phyloP scores from a whole-genome alignment of 169 alveolate species.

The Plasmodium gonderi region DNA sequence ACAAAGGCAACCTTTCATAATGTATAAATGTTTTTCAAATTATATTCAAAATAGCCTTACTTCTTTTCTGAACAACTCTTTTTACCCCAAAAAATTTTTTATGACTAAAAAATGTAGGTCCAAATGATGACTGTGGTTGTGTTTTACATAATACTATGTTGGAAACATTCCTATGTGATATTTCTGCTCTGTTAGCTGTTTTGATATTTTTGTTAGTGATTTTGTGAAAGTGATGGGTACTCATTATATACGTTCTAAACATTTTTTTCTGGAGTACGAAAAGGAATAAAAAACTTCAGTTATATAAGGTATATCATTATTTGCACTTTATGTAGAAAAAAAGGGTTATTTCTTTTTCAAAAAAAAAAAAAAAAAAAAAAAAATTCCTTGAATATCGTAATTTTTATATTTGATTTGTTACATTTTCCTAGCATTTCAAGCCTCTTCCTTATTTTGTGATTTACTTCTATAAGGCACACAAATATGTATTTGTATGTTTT shows the following conservation, averaged over 20 bases:
- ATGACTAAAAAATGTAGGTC: constrained; percentile 20
- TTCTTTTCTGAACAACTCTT: constrained; percentile 74
- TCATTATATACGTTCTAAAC: constrained; percentile 22
- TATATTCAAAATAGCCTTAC: constrained; percentile 16
- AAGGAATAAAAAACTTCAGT: neutral
- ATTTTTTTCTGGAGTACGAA: constrained; percentile 25
- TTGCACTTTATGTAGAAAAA: constrained; percentile 2
- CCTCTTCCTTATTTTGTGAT: neutral
- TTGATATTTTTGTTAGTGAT: constrained; percentile 20
- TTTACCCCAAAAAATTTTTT: constrained; percentile 65
- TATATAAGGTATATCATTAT: constrained; percentile 10
- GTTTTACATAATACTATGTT: constrained; percentile 24
- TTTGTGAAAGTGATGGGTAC: constrained; percentile 13
- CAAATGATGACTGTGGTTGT: constrained; percentile 1
- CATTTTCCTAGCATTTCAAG: neutral
- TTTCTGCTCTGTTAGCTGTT: neutral
- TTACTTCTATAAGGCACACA: neutral
- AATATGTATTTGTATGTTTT: neutral
- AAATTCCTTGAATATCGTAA: neutral
- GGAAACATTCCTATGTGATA: constrained; percentile 4
- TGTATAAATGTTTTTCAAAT: neutral
- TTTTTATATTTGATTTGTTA: neutral
- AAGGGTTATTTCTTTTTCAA: neutral
- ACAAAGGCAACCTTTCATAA: neutral
- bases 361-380: neutral